Evolutionary conservation across 2,329 filamentous ascomycete genomes (phyloP).

Genomic region (Sarocladiaceae sp.): DNA sequence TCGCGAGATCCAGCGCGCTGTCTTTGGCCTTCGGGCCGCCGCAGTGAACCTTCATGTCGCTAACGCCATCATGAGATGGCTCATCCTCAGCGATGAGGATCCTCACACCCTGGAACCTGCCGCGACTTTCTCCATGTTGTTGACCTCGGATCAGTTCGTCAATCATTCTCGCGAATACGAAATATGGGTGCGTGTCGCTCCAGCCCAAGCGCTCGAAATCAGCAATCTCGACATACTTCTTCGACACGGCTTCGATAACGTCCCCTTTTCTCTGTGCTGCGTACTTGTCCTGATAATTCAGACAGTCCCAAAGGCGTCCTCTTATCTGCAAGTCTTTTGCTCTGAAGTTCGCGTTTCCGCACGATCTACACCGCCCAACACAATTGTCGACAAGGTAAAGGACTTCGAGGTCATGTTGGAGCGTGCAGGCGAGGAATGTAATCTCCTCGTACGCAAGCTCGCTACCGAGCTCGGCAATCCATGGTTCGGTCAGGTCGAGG

Average conservation of each 20-base stretch:
- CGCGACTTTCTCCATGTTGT: constrained; percentile 17
- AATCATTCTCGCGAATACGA: constrained; percentile 23
- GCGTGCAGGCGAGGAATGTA: constrained; percentile 21
- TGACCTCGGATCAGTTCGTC: constrained; percentile 23
- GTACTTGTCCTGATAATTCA: constrained; percentile 15
- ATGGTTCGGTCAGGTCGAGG: constrained; percentile 22
- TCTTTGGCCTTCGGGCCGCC: background rate
- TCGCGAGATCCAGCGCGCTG: background rate
- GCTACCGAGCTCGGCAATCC: constrained; percentile 12
- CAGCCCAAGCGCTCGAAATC: constrained; percentile 25
- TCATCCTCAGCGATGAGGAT: constrained; percentile 21
- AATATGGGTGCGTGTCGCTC: constrained; percentile 22
- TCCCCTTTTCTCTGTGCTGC: constrained; percentile 18
- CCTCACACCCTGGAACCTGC: constrained; percentile 19
- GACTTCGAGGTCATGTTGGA: constrained; percentile 22
- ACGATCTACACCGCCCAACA: constrained; percentile 18
- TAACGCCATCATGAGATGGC: constrained; percentile 14
- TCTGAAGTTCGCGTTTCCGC: constrained; percentile 12
- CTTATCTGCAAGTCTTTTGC: constrained; percentile 14
- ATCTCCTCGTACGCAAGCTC: constrained; percentile 20
- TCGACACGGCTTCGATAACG: constrained; percentile 23
- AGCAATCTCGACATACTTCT: constrained; percentile 25
- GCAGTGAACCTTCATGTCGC: background rate
- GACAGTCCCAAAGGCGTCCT: constrained; percentile 17
- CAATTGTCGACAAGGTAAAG: constrained; percentile 25